These are phyloP conservation scores for Astraeus odoratus DNA, from an alignment of 768 basidiomycete species.

Conservation along the genomic window DNA sequence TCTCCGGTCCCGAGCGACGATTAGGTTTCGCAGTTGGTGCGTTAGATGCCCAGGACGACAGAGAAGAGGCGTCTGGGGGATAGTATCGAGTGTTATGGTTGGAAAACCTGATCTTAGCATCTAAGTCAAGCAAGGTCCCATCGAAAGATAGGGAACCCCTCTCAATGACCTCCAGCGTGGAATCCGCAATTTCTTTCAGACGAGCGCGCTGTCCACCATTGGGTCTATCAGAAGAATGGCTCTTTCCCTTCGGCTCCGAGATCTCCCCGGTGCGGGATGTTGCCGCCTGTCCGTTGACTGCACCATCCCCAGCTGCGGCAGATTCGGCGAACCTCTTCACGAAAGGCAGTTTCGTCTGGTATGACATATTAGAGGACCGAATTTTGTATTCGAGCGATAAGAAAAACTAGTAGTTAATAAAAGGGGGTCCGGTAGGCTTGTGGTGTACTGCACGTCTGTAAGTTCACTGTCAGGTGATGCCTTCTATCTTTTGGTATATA, in stretches of 20 bases:
- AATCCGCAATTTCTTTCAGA: slow-evolving; percentile 40
- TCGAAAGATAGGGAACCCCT: slow-evolving; percentile 34
- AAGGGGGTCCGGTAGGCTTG: too few relatives aligned
- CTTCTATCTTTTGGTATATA: too few relatives aligned
- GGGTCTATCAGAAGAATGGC: not conserved
- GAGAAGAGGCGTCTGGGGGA: slow-evolving; percentile 35
- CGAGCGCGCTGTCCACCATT: slow-evolving; percentile 5
- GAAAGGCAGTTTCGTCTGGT: slow-evolving; percentile 4
- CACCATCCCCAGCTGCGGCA: not conserved
- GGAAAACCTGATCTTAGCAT: slow-evolving; percentile 27
- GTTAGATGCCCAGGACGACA: slow-evolving; percentile 39
- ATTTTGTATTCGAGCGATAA: too few relatives aligned
- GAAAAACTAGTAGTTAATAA: too few relatives aligned
- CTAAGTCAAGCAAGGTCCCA: slow-evolving; percentile 27
- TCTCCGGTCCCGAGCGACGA: slow-evolving; percentile 20
- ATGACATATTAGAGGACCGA: not conserved
- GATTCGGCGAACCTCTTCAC: not conserved
- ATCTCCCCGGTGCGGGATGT: not conserved
- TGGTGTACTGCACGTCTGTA: too few relatives aligned
- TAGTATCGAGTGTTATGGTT: slow-evolving; percentile 46
- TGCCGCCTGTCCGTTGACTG: not conserved
- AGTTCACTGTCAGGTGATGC: too few relatives aligned
- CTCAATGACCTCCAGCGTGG: slow-evolving; percentile 44
- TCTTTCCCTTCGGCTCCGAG: not conserved
- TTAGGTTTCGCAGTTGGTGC: slow-evolving; percentile 4